A percentile compares a stretch with the other conserved stretches of the same genome.
phyloP scores from a whole-genome alignment of 23 red algal species.

The Chondrus crispus region DNA sequence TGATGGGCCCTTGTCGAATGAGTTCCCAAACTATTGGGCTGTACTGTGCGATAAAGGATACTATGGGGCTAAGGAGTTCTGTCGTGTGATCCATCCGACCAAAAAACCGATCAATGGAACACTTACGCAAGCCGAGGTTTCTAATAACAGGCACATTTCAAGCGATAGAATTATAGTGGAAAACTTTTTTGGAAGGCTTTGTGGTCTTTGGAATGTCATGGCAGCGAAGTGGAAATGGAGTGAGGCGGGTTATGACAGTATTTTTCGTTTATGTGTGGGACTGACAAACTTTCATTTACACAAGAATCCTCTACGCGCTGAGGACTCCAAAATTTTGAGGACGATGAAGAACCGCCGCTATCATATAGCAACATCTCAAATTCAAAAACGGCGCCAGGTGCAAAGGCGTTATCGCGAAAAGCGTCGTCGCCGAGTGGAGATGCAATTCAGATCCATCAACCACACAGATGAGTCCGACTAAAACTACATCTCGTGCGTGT shows the following conservation, averaged over 20 bases:
- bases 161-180: neutral
- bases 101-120: neutral
- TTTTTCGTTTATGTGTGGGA: neutral
- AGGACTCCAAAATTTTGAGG: neutral
- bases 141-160: neutral
- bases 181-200: neutral
- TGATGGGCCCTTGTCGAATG: neutral
- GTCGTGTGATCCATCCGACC: neutral
- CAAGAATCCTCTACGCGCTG: neutral
- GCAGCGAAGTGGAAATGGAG: neutral
- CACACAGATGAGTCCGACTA: too few relatives aligned
- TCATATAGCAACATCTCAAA: neutral
- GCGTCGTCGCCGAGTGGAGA: too few relatives aligned
- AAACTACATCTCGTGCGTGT: too few relatives aligned
- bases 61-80: neutral
- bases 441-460: too few relatives aligned
- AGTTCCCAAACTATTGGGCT: neutral
- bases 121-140: neutral
- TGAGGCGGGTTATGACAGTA: neutral
- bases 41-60: conserved; percentile 19
- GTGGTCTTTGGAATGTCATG: neutral
- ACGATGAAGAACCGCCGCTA: neutral
- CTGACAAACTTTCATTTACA: neutral
- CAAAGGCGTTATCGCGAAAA: neutral
- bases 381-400: neutral